Conservation (phyloP, 2,329 filamentous ascomycete genomes). For the Canariomyces notabilis region DNA sequence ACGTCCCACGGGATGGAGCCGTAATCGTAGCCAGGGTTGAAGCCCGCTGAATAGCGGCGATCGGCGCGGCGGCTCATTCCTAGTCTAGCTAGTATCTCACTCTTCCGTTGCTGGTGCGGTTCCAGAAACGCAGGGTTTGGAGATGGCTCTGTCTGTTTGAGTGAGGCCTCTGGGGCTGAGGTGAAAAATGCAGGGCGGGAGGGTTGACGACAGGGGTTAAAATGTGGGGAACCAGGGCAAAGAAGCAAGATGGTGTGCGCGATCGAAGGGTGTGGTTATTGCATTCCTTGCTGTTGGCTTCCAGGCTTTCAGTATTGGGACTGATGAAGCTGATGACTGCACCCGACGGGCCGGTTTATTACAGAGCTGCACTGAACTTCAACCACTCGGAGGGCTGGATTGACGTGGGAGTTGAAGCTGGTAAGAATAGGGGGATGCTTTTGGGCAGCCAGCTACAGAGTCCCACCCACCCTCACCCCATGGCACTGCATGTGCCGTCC, state of each 20-base stretch:
- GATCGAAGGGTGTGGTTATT: too few relatives aligned
- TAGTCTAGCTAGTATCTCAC: too few relatives aligned
- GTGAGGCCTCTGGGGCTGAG: not conserved
- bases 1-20: conserved; percentile 6
- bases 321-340: too few relatives aligned
- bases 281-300: too few relatives aligned
- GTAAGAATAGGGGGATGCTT: not conserved
- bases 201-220: not conserved
- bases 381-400: too few relatives aligned
- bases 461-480: too few relatives aligned
- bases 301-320: too few relatives aligned
- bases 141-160: not conserved
- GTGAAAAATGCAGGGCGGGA: not conserved
- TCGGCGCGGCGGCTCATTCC: conserved; percentile 10
- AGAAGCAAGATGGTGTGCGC: not conserved
- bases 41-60: conserved; percentile 1
- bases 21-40: conserved; percentile 9
- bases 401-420: too few relatives aligned
- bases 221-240: not conserved
- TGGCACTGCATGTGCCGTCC: not conserved
- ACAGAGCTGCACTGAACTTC: too few relatives aligned
- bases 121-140: too few relatives aligned
- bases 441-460: not conserved
- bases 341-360: too few relatives aligned
- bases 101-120: not conserved